Evolutionary conservation across 1,284 basidiomycete species (phyloP).

Genomic region (Moesziomyces sp.): DNA sequence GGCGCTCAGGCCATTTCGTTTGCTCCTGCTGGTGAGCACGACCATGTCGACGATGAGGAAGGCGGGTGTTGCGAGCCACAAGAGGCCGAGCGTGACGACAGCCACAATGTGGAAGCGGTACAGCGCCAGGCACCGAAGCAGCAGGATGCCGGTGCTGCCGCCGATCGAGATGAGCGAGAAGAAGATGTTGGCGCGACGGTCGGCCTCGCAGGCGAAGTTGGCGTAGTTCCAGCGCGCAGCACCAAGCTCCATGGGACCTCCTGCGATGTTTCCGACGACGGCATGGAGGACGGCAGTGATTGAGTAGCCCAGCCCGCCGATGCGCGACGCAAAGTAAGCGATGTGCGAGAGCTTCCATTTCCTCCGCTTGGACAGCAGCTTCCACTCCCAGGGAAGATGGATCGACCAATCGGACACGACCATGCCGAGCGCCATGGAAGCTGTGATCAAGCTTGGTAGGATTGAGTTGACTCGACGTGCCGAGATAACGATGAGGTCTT

Average conservation of each 20-base stretch:
- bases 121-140: conserved; percentile 42
- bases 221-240: conserved; percentile 42
- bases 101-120: conserved; percentile 42
- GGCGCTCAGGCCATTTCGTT: conserved; percentile 38
- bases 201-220: conserved; percentile 40
- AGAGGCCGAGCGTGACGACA: conserved; percentile 29
- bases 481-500: conserved; percentile 43
- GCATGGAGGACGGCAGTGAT: conserved; percentile 38
- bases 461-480: conserved; percentile 40
- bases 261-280: conserved; percentile 34
- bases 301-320: conserved; percentile 38
- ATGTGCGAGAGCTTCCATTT: conserved; percentile 53
- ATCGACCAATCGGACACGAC: conserved; percentile 48
- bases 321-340: conserved; percentile 46
- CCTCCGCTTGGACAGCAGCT: conserved; percentile 31
- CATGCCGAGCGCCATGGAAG: conserved; percentile 42
- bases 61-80: conserved; percentile 43
- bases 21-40: conserved; percentile 34
- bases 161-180: conserved; percentile 44
- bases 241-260: conserved; percentile 25
- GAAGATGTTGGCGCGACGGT: conserved; percentile 33
- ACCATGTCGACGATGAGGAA: conserved; percentile 44
- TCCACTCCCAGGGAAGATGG: conserved; percentile 48
- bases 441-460: conserved; percentile 36
- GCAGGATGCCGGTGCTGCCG: conserved; percentile 44